Percentiles rank a stretch among this genome's conserved stretches.
Evolutionary conservation across 495 filamentous ascomycete species (phyloP).

Genomic region (Bacidia rubella): DNA sequence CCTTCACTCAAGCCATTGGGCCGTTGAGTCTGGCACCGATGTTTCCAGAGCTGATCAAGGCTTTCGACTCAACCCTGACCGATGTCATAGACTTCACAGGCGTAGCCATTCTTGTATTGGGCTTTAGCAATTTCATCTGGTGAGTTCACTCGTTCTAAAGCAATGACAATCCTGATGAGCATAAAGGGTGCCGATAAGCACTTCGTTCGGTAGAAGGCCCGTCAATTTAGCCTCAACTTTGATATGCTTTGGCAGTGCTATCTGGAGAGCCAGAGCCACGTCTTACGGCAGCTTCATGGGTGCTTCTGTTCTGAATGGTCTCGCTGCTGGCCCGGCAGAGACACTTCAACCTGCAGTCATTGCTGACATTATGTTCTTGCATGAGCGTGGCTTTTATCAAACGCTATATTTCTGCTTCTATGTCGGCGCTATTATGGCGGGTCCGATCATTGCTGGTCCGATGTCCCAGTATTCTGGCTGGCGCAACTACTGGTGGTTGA

Average conservation of each 20-base stretch:
- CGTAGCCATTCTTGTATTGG: constrained; percentile 47
- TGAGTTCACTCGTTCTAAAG: constrained; percentile 5
- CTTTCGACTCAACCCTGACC: constrained; percentile 39
- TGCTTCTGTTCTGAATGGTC: constrained; percentile 44
- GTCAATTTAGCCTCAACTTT: constrained; percentile 43
- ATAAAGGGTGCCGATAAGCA: constrained; percentile 41
- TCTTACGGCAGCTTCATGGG: constrained; percentile 48
- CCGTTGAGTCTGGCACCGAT: constrained; percentile 46
- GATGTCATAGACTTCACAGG: constrained; percentile 40
- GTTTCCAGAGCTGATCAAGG: constrained; percentile 41
- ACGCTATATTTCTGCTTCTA: constrained; percentile 49
- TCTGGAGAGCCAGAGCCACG: constrained; percentile 47
- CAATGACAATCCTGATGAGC: neutral
- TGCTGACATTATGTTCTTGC: constrained; percentile 52
- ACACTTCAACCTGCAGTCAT: constrained; percentile 51
- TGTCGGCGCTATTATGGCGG: constrained; percentile 33
- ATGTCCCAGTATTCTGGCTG: constrained; percentile 30
- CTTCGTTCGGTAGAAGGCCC: constrained; percentile 42
- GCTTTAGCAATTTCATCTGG: constrained; percentile 53
- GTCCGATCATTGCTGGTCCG: constrained; percentile 44
- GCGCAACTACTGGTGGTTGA: constrained; percentile 39
- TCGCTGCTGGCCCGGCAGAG: constrained; percentile 43
- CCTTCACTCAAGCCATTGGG: constrained; percentile 45
- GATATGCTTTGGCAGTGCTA: constrained; percentile 40
- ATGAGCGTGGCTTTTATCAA: constrained; percentile 52